A percentile compares a stretch with the other conserved stretches of the same genome.
Conservation (phyloP, 1,284 basidiomycete species). For the Somion occarium region DNA sequence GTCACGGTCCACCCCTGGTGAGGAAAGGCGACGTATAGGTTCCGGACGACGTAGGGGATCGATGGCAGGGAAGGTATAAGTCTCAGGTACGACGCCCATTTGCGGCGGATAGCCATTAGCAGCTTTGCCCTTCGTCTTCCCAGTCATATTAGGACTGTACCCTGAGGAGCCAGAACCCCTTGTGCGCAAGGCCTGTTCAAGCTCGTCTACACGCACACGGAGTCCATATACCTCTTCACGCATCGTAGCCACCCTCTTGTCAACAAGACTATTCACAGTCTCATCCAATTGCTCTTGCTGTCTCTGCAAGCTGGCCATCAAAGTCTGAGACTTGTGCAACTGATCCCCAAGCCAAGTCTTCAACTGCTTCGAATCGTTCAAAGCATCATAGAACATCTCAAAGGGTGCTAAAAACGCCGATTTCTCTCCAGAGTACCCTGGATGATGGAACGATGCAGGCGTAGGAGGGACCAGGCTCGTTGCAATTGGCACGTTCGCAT, state of each 20-base stretch:
- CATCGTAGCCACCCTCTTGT: constrained; percentile 49
- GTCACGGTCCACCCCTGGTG: constrained; percentile 12
- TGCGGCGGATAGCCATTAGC: constrained; percentile 31
- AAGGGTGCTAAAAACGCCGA: constrained; percentile 73
- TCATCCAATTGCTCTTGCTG: constrained; percentile 57
- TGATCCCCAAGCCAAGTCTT: constrained; percentile 71
- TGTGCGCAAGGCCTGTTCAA: constrained; percentile 23
- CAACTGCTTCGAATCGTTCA: constrained; percentile 69
- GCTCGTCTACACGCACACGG: constrained; percentile 40
- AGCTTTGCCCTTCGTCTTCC: constrained; percentile 24
- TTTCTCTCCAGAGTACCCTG: constrained; percentile 58
- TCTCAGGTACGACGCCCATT: constrained; percentile 25
- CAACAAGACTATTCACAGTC: constrained; percentile 51
- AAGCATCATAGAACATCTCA: constrained; percentile 72
- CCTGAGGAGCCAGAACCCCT: constrained; percentile 12
- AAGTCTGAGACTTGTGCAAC: constrained; percentile 52
- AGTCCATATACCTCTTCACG: constrained; percentile 53
- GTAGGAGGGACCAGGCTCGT: constrained; percentile 60
- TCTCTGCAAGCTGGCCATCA: constrained; percentile 45
- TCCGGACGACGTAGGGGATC: constrained; percentile 15
- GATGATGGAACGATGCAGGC: constrained; percentile 53
- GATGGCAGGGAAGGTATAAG: constrained; percentile 46
- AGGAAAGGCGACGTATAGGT: constrained; percentile 17
- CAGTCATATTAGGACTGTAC: constrained; percentile 19
- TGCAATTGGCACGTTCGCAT: constrained; percentile 55